Evolutionary conservation across 2,329 filamentous ascomycete genomes (phyloP).

Genomic region (Microcera coccophila): DNA sequence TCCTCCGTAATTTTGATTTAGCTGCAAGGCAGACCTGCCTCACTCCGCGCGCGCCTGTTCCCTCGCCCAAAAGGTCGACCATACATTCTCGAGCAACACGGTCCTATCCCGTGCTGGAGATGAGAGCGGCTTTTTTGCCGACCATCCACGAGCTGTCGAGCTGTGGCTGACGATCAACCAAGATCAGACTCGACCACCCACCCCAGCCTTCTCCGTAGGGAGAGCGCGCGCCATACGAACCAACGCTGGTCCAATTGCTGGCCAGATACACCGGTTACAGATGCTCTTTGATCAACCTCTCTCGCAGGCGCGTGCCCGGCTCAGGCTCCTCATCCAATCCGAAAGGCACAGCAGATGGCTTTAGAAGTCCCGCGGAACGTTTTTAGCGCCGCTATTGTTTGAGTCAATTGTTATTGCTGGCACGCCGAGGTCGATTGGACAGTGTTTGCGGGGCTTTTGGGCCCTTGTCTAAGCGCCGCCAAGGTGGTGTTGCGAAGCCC

Average conservation of each 20-base stretch:
- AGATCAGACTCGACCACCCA: constrained; percentile 10
- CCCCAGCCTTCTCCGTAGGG: constrained; percentile 3
- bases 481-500: constrained; percentile 5
- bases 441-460: too few species aligned
- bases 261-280: background rate
- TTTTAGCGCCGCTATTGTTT: background rate
- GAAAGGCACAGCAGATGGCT: background rate
- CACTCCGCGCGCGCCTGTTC: constrained; percentile 14
- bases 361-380: background rate
- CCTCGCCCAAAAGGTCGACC: background rate
- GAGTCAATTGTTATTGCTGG: background rate
- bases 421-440: too few species aligned
- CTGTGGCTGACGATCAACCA: constrained; percentile 10
- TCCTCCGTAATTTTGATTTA: constrained; percentile 2
- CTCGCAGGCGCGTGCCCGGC: background rate
- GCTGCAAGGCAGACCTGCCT: too few species aligned
- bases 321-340: background rate
- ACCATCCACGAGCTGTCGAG: constrained; percentile 10
- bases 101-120: constrained; percentile 7
- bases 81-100: constrained; percentile 1
- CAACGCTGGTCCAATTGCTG: constrained; percentile 5
- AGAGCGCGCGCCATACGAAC: constrained; percentile 13
- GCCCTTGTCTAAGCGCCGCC: constrained; percentile 18
- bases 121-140: constrained; percentile 6
- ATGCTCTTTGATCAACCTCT: constrained; percentile 6